Evolutionary conservation across 2,329 filamentous ascomycete species (phyloP).

Genomic region (Chalara sp.): DNA sequence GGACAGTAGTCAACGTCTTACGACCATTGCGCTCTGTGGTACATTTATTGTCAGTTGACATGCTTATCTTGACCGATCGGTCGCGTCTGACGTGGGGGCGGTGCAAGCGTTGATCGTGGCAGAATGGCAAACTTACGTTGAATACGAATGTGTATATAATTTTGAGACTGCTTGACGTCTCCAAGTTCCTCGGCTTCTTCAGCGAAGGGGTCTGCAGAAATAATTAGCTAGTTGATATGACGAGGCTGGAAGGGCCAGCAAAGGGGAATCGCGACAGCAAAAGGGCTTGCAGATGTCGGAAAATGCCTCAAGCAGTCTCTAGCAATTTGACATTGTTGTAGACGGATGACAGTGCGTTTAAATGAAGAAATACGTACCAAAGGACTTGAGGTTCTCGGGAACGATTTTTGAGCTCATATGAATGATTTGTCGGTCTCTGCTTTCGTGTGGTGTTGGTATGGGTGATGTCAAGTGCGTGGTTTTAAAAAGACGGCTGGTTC

Average conservation of each 20-base stretch:
- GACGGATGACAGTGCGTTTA: background rate
- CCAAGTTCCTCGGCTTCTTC: constrained; percentile 99
- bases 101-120: no score
- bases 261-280: background rate
- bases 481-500: background rate
- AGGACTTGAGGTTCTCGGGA: background rate
- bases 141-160: constrained; percentile 99
- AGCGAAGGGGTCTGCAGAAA: constrained; percentile 90
- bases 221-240: constrained; percentile 6
- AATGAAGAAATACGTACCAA: background rate
- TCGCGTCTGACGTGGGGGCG: no score
- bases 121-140: constrained; percentile 66
- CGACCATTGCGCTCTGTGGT: constrained; percentile 96
- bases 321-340: background rate
- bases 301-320: background rate
- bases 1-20: constrained; percentile 99
- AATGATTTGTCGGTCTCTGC: background rate
- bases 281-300: background rate
- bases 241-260: background rate
- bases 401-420: background rate
- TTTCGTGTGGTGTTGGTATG: background rate
- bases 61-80: constrained; percentile 12
- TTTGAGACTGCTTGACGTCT: constrained; percentile 90
- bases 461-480: background rate
- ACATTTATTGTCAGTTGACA: constrained; percentile 32